phyloP scores from a whole-genome alignment of 768 basidiomycete genomes.

The Lactarius akahatsu region DNA sequence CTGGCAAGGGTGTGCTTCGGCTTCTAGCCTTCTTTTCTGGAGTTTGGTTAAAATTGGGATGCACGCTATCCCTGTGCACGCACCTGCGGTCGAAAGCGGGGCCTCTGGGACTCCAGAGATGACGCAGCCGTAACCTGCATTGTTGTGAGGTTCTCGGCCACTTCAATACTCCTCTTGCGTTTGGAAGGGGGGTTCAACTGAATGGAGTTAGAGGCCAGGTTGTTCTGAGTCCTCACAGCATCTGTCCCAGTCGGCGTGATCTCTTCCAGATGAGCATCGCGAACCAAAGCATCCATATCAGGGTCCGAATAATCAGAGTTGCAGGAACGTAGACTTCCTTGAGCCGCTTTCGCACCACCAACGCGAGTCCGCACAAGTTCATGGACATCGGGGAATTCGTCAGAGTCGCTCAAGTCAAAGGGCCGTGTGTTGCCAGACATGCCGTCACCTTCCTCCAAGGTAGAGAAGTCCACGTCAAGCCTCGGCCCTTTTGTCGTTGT shows the following conservation, averaged over 20 bases:
- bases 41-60: neutral
- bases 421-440: neutral
- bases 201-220: neutral
- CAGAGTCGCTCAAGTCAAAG: constrained; percentile 26
- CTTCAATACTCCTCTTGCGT: constrained; percentile 4
- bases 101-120: neutral
- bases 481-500: constrained; percentile 32
- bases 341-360: constrained; percentile 23
- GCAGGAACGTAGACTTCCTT: constrained; percentile 29
- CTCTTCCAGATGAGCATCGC: constrained; percentile 37
- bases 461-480: constrained; percentile 52
- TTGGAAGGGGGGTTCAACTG: neutral
- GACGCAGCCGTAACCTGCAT: neutral
- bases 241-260: constrained; percentile 12
- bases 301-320: constrained; percentile 44
- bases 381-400: constrained; percentile 38
- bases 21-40: constrained; percentile 1
- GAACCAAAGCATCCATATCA: constrained; percentile 46
- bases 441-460: constrained; percentile 37
- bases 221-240: neutral
- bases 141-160: neutral
- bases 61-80: neutral
- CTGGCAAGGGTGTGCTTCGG: neutral
- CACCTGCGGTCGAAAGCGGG: constrained; percentile 14
- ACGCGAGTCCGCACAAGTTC: constrained; percentile 38